Percentiles rank a stretch among this genome's conserved stretches.
These are phyloP conservation scores for Tricholoma terreum DNA, from an alignment of 768 basidiomycete species.

Conservation along the genomic window DNA sequence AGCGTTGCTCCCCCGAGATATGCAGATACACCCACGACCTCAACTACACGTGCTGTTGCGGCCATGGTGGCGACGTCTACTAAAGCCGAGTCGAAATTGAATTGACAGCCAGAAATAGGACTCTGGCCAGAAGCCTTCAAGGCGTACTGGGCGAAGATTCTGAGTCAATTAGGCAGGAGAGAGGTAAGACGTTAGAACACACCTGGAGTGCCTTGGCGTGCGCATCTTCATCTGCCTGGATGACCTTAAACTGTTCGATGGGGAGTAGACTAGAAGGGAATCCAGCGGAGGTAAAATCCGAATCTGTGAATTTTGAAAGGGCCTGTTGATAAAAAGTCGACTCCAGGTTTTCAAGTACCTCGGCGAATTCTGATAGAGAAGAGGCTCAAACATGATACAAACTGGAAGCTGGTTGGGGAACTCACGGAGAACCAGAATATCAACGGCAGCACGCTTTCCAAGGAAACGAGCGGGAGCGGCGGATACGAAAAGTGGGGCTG, in stretches of 20 bases:
- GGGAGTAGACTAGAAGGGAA: conserved; percentile 53
- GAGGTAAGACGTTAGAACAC: background rate
- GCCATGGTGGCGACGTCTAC: conserved; percentile 69
- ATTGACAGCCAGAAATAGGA: conserved; percentile 58
- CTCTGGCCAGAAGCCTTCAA: conserved; percentile 51
- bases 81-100: conserved; percentile 64
- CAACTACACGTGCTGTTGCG: conserved; percentile 67
- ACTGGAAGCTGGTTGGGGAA: conserved; percentile 11
- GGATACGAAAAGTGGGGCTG: conserved; percentile 41
- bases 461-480: conserved; percentile 47
- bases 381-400: background rate
- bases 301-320: conserved; percentile 56
- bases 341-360: conserved; percentile 74
- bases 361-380: conserved; percentile 59
- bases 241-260: conserved; percentile 58
- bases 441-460: conserved; percentile 40
- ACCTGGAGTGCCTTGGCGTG: conserved; percentile 53
- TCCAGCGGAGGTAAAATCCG: conserved; percentile 65
- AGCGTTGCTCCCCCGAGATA: conserved; percentile 74
- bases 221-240: conserved; percentile 58
- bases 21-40: conserved; percentile 71
- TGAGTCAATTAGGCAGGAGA: background rate
- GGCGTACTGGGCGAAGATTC: conserved; percentile 25
- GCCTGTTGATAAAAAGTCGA: conserved; percentile 66
- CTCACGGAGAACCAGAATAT: conserved; percentile 62